Conservation (phyloP, 2,329 filamentous ascomycete species). For the Penicillium verrucosum region DNA sequence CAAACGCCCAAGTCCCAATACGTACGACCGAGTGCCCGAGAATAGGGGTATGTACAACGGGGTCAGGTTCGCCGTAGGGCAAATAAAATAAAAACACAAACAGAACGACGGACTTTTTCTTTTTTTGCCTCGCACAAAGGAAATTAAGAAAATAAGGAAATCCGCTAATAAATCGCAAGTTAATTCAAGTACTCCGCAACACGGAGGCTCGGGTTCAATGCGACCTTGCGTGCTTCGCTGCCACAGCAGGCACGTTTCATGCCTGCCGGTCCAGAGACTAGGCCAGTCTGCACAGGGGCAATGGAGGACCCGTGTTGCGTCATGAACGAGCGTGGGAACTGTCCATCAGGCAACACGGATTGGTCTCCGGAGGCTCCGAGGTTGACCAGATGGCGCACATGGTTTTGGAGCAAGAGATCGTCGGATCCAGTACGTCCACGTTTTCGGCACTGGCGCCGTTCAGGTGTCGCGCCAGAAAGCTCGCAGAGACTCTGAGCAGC, state of each 20-base stretch:
- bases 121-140: constrained; percentile 28
- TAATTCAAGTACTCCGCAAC: constrained; percentile 28
- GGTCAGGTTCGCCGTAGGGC: constrained; percentile 23
- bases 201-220: constrained; percentile 34
- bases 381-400: constrained; percentile 39
- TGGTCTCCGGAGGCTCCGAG: constrained; percentile 25
- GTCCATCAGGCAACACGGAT: constrained; percentile 32
- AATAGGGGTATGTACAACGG: constrained; percentile 24
- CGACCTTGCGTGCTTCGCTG: constrained; percentile 37
- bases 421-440: constrained; percentile 42
- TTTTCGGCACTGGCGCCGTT: constrained; percentile 35
- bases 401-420: constrained; percentile 37
- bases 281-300: constrained; percentile 16
- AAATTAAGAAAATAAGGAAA: constrained; percentile 15
- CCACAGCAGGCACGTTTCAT: constrained; percentile 44
- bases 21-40: constrained; percentile 22
- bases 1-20: constrained; percentile 17
- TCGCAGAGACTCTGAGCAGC: constrained; percentile 43
- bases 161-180: constrained; percentile 12
- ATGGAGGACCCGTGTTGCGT: constrained; percentile 21
- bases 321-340: constrained; percentile 33
- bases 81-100: constrained; percentile 11
- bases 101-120: constrained; percentile 31
- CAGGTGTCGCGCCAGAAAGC: constrained; percentile 35
- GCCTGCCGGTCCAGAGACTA: constrained; percentile 36